Evolutionary conservation across 768 basidiomycete genomes (phyloP), one percentile per base, ranked within the genome.

Genomic region (Gelatoporia subvermispora): DNA sequence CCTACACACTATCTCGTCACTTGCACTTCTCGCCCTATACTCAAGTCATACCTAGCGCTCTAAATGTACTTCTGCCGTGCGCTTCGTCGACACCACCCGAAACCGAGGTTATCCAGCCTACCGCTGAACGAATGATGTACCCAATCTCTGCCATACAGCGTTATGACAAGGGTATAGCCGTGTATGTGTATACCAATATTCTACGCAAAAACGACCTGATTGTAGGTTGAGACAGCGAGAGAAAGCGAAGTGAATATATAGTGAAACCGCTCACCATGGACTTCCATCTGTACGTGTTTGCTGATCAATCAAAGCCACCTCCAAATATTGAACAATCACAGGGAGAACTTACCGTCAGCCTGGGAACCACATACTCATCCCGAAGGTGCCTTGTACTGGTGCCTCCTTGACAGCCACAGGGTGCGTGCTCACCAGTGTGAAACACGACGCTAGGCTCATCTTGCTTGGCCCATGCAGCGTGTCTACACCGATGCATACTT

Each of bases 321-420:
- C 21, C 21, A 10, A 20, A 17, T 13, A 22, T 39, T 11, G 40
- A 31, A 31, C 13, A 5, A 13, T 8, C 17, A 31, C 18, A 56
- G 57, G n/a, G 49, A 50, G 17, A 17, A 35, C 25, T 40, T 52
- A 2, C 56, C 55, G 13, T n/a, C 35, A 0, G 56, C 45, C 1
- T 85, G 84, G 84, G 60, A 31, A 5, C 60, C 72, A 1, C 64
- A 66, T 31, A 62, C 68, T 2, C 84, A 85, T 53, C 81, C 83
- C 0, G 83, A 85, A 61, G 84, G 84, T 7, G 73, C 70, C 16
- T 68, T 75, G 13, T 85, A 84, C 56, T 85, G 78, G 48, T 72
- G 70, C 53, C 68, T 81, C 47, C n/a, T 48, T 40, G 53, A 65
- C 2, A 72, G 71, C 64, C 81, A 80, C 10, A 69, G 55, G 34